These are phyloP conservation scores for Fusarium oxysporum DNA, from an alignment of 2,329 filamentous ascomycete genomes.

Conservation along the genomic window DNA sequence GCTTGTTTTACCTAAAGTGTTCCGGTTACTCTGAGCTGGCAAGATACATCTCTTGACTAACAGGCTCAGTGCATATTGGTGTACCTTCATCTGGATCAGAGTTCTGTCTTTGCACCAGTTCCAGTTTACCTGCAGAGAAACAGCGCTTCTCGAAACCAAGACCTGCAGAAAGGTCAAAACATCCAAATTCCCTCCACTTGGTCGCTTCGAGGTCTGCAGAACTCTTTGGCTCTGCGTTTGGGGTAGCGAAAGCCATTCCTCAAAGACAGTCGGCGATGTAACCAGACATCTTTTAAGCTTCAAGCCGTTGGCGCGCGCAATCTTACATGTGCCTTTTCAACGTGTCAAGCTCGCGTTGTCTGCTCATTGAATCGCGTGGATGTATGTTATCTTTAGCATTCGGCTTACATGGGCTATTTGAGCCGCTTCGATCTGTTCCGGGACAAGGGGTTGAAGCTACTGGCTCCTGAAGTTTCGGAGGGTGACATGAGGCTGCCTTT, in stretches of 20 bases:
- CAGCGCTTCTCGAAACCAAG: slow-evolving; percentile 45
- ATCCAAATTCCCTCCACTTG: slow-evolving; percentile 28
- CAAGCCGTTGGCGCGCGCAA: slow-evolving; percentile 24
- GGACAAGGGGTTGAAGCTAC: neutral
- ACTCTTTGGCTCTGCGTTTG: neutral
- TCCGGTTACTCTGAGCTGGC: slow-evolving; percentile 7
- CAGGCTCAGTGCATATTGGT: neutral
- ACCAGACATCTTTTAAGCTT: slow-evolving; percentile 25
- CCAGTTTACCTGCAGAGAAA: slow-evolving; percentile 9
- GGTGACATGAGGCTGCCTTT: neutral
- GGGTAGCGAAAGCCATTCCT: slow-evolving; percentile 32
- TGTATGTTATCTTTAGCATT: slow-evolving; percentile 11
- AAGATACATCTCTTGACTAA: slow-evolving; percentile 22
- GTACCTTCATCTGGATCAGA: slow-evolving; percentile 8
- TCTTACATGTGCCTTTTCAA: slow-evolving; percentile 12
- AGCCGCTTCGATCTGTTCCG: slow-evolving; percentile 12
- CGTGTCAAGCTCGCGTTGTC: slow-evolving; percentile 27
- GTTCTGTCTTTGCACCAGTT: slow-evolving; percentile 29
- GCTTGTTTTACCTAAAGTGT: slow-evolving; percentile 36
- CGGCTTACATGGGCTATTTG: slow-evolving; percentile 2
- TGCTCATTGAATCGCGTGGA: slow-evolving; percentile 25
- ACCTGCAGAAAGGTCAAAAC: slow-evolving; percentile 32
- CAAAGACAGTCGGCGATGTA: neutral
- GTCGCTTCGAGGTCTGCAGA: slow-evolving; percentile 19
- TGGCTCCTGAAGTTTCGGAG: neutral